Evolutionary conservation across 2,329 filamentous ascomycete genomes (phyloP), one percentile per base, ranked within the genome.

Genomic region (Colletotrichum euphorbiae): DNA sequence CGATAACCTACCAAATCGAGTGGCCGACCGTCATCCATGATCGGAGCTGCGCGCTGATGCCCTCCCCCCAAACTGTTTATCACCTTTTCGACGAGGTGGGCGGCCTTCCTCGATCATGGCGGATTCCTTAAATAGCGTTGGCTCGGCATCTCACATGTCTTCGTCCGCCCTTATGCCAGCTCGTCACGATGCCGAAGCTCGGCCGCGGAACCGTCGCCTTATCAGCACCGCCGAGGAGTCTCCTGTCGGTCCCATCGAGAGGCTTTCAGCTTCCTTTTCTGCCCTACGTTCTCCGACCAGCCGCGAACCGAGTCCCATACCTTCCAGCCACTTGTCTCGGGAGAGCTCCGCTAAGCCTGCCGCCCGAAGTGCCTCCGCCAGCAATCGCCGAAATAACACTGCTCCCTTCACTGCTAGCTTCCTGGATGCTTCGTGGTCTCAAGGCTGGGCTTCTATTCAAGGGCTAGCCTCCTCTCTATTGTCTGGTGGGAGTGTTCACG

Each of bases 371-470:
- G 42, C 52, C 13, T 54, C 67, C 43, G 15, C 56, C 38, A 57
- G 28, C 13, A 48, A 42, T 15, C 63, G 56, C 17, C 57, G 60
- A 56, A 43, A 54, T 13, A 61, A 50, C 77, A 79, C 50, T 80
- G 78, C 46, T 76, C 79, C 54, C 79, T 81, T 31, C 78, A 79
- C 48, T 56, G 81, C 48, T 71, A 74, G 19, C 77, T 79, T 87
- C 52, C 76, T 87, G 9, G 84, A 83, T 61, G 82, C 84, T 51
- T 83, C 85, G 2, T 86, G 85, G 80, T 77, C 82, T 2, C 82
- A 85, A 36, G 84, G 81, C 73, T 89, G 86, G 86, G 79, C 83
- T 3, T 86, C 85, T 5, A 82, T 89, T 3, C 84, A 87, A 66
- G 85, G 83, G 42, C 80, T 89, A 58, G 85, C 86, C 6, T 80